Conservation (phyloP, 1,139 yeast genomes). For the Pichia norvegensis region DNA sequence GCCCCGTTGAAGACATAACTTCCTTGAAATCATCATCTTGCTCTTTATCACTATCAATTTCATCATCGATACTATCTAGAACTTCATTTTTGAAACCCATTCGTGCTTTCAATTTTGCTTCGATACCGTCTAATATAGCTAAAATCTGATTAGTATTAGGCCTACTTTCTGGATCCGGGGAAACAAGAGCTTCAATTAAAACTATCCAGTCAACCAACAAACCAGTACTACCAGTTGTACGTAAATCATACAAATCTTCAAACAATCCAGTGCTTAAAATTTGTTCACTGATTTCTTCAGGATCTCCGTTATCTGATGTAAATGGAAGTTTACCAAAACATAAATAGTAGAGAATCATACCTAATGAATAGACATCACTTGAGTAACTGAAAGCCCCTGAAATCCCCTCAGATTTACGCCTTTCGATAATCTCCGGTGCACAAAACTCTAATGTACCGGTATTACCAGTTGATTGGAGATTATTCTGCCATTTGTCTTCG, state of each 20-base stretch:
- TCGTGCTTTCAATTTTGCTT: constrained; percentile 8
- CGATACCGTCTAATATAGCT: constrained; percentile 21
- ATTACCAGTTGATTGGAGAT: constrained; percentile 56
- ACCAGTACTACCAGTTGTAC: constrained; percentile 7
- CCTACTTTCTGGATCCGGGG: constrained; percentile 32
- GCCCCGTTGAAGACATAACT: neutral
- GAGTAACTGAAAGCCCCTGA: constrained; percentile 48
- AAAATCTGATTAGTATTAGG: constrained; percentile 39
- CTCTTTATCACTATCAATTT: neutral
- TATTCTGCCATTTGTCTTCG: constrained; percentile 11
- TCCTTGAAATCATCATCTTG: neutral
- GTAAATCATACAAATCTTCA: constrained; percentile 12
- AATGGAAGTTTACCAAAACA: constrained; percentile 69
- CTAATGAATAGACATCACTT: constrained; percentile 76
- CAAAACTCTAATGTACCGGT: constrained; percentile 85
- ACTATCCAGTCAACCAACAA: constrained; percentile 35
- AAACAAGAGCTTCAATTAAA: constrained; percentile 26
- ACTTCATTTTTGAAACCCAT: neutral
- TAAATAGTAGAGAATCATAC: constrained; percentile 68
- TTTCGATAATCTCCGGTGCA: constrained; percentile 65
- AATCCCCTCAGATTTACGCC: constrained; percentile 18
- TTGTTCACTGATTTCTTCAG: constrained; percentile 34
- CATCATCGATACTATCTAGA: neutral
- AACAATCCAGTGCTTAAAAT: constrained; percentile 27
- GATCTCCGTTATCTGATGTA: constrained; percentile 29